Conservation (phyloP, 371 early-diverging fungal species). For the Basidiobolus meristosporus region DNA sequence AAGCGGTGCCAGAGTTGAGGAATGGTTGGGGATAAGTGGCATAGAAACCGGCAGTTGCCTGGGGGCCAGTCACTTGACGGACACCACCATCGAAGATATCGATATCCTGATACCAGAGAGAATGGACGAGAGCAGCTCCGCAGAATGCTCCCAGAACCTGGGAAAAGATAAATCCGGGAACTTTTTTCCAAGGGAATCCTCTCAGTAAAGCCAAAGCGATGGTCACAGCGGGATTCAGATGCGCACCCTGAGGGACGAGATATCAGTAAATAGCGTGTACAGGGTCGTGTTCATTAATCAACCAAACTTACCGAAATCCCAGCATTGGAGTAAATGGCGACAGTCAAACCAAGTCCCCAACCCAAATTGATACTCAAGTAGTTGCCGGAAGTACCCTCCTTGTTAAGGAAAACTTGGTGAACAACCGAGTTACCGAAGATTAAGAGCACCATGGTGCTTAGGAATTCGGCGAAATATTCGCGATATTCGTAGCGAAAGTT, state of each 20-base stretch:
- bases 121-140: slow-evolving; percentile 38
- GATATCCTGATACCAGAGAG: slow-evolving; percentile 18
- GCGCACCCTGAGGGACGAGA: slow-evolving; percentile 22
- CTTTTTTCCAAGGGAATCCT: slow-evolving; percentile 37
- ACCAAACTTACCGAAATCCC: slow-evolving; percentile 22
- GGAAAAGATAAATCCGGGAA: slow-evolving; percentile 27
- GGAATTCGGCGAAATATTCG: slow-evolving; percentile 50
- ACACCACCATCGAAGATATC: slow-evolving; percentile 41
- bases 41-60: slow-evolving; percentile 50
- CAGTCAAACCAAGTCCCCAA: slow-evolving; percentile 31
- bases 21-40: slow-evolving; percentile 33
- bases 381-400: slow-evolving; percentile 1
- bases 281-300: too few relatives aligned
- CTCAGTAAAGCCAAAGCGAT: slow-evolving; percentile 45
- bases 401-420: slow-evolving; percentile 17
- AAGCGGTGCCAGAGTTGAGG: slow-evolving; percentile 32
- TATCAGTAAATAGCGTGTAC: too few relatives aligned
- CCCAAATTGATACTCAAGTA: slow-evolving; percentile 24
- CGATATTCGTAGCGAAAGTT: slow-evolving; percentile 1
- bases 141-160: slow-evolving; percentile 48
- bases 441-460: slow-evolving; percentile 55
- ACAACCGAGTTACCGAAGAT: slow-evolving; percentile 44
- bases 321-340: slow-evolving; percentile 41
- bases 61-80: slow-evolving; percentile 11
- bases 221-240: slow-evolving; percentile 66